Percentiles rank a stretch among this genome's conserved stretches.
Evolutionary conservation across 768 basidiomycete genomes (phyloP).

Genomic region (Panaeolus cyanescens): DNA sequence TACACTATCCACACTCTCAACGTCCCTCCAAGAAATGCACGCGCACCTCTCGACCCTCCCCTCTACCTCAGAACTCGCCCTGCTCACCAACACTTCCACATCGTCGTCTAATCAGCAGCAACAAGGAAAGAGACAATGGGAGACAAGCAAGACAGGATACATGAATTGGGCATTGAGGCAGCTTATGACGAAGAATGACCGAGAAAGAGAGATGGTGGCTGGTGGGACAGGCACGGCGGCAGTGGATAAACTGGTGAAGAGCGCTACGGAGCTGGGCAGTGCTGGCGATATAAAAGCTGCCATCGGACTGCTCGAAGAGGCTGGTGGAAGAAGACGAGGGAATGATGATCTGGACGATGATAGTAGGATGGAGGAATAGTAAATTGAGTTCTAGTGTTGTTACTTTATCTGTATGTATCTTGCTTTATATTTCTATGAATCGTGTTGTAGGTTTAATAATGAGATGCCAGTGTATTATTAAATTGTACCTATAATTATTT

Average conservation of each 20-base stretch:
- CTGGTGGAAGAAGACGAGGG: no score
- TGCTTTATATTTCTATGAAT: no score
- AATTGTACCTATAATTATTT: no score
- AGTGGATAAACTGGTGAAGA: slow-evolving; percentile 18
- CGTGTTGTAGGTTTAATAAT: no score
- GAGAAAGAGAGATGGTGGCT: slow-evolving; percentile 9
- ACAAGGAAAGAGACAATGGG: slow-evolving; percentile 77
- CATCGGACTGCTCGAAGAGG: not conserved
- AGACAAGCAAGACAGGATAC: slow-evolving; percentile 74
- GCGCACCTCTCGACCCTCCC: slow-evolving; percentile 44
- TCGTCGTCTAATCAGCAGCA: slow-evolving; percentile 42
- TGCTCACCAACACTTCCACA: slow-evolving; percentile 11
- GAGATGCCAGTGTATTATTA: no score
- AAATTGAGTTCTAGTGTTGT: no score
- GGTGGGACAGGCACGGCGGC: slow-evolving; percentile 19
- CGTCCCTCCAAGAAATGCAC: slow-evolving; percentile 14
- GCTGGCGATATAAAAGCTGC: slow-evolving; percentile 5
- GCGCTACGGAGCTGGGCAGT: slow-evolving; percentile 22
- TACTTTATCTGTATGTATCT: no score
- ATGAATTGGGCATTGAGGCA: slow-evolving; percentile 73
- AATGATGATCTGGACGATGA: not conserved
- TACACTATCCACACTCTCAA: slow-evolving; percentile 5
- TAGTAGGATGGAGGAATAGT: not conserved
- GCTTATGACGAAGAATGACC: slow-evolving; percentile 35
- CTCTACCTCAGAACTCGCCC: slow-evolving; percentile 27